Evolutionary conservation across 352 stramenopile genomes (phyloP).

Genomic region (Thalassiosira sp.): DNA sequence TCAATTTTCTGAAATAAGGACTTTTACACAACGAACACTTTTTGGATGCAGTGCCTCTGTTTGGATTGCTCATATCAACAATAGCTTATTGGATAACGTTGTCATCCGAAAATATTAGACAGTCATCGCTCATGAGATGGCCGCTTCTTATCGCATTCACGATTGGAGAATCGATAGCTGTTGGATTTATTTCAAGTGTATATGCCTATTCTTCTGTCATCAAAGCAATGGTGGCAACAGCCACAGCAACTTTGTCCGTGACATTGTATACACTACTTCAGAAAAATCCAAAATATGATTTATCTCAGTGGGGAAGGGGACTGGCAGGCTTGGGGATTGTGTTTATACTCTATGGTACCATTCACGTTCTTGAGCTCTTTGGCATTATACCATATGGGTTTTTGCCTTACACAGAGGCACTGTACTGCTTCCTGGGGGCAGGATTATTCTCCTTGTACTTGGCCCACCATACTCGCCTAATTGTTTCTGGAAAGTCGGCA

Average conservation of each 20-base stretch:
- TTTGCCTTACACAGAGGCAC: conserved; percentile 66
- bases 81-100: conserved; percentile 63
- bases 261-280: conserved; percentile 74
- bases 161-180: conserved; percentile 66
- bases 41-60: conserved; percentile 41
- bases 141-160: conserved; percentile 76
- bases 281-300: conserved; percentile 82
- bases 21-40: too few relatives aligned
- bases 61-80: conserved; percentile 59
- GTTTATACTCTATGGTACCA: conserved; percentile 68
- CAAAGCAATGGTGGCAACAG: conserved; percentile 67
- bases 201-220: conserved; percentile 75
- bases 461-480: conserved; percentile 77
- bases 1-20: conserved; percentile 11
- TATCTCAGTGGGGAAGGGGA: conserved; percentile 73
- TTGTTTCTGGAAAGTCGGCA: conserved; percentile 77
- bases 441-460: conserved; percentile 77
- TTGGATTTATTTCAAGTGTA: conserved; percentile 77
- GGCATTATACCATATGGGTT: conserved; percentile 68
- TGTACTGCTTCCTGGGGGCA: conserved; percentile 66
- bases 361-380: conserved; percentile 62
- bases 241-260: conserved; percentile 59
- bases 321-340: conserved; percentile 67
- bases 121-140: conserved; percentile 69
- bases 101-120: conserved; percentile 49